Base-by-base conservation (phyloP, 129 eudicot genomes). In the Daucus carota region DNA sequence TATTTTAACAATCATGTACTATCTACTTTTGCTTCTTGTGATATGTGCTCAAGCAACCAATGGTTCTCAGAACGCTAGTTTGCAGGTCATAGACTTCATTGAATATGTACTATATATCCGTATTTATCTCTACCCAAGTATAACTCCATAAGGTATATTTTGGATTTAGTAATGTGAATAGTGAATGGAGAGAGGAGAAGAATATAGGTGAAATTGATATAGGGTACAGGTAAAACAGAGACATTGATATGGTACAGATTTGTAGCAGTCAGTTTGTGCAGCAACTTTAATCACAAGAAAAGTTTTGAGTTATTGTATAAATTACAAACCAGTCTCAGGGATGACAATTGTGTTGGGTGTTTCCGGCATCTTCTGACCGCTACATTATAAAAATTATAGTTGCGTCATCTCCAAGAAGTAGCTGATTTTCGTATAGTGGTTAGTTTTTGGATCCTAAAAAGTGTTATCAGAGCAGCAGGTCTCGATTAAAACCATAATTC, bases 281-380 rank as follows among this genome's bases (percentile, higher is more conserved):
- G 82, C 72, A 74, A 70, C 86, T 79, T 83, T 75, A 79, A 83
- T 70, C 81, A 75, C 18, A 4, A 26, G 45, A 47, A 4, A 38
- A 38, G 38, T 43, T 18, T 18, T 11, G 74, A 70, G 33, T 42
- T 41, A 15, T 20, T 22, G 9, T 70, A 42, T 70, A 24, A 70
- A 70, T 31, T 22, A 70, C 52, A 42, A 70, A n/a, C 52, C 50
- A 70, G 22, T 22, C 45, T 38, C 57, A 85, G 79, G 70, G 82
- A 59, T 76, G 78, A 76, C 72, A 73, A 65, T 26, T 72, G 74
- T n/a, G n/a, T n/a, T n/a, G n/a, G n/a, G n/a, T n/a, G n/a, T n/a
- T n/a, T n/a, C n/a, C n/a, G n/a, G n/a, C n/a, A n/a, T n/a, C n/a
- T n/a, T n/a, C n/a, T n/a, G n/a, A n/a, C n/a, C n/a, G n/a, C n/a